Conservation (phyloP, 75 land plant genomes). For the Picea sitchensis region DNA sequence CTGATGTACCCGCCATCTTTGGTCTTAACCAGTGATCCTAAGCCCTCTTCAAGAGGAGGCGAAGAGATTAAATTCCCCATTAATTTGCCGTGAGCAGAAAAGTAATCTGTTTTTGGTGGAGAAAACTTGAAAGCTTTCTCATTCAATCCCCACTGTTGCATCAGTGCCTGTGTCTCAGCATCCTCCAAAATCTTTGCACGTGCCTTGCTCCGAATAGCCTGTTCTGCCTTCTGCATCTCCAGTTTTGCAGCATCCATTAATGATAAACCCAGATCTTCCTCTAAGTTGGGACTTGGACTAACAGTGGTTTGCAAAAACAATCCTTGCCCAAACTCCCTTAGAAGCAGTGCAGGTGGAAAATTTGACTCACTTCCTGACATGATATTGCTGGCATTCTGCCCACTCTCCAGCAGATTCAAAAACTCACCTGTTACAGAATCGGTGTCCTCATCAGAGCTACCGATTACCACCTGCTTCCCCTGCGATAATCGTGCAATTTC, state of each 20-base stretch:
- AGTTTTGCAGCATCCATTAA: conserved; percentile 11
- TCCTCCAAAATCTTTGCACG: conserved; percentile 36
- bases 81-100: conserved; percentile 21
- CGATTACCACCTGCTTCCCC: neutral
- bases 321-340: neutral
- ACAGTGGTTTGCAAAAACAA: neutral
- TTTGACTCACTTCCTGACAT: neutral
- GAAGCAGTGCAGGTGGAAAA: conserved; percentile 7
- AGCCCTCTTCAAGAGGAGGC: conserved; percentile 17
- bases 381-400: neutral
- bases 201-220: conserved; percentile 17
- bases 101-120: neutral
- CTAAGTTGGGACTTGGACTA: conserved; percentile 6
- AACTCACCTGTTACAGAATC: conserved; percentile 23
- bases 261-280: conserved; percentile 1
- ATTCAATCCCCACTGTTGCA: conserved; percentile 31
- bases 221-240: conserved; percentile 12
- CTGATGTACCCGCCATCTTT: conserved; percentile 25
- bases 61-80: conserved; percentile 46
- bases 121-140: conserved; percentile 16
- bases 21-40: conserved; percentile 16
- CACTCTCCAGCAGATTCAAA: conserved; percentile 19
- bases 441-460: conserved; percentile 7
- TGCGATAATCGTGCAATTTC: neutral
- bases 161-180: conserved; percentile 25